A percentile compares a stretch with the other conserved stretches of the same genome.
phyloP scores from a whole-genome alignment of 176 grass and related monocot species.

The Saccharum spontaneum region DNA sequence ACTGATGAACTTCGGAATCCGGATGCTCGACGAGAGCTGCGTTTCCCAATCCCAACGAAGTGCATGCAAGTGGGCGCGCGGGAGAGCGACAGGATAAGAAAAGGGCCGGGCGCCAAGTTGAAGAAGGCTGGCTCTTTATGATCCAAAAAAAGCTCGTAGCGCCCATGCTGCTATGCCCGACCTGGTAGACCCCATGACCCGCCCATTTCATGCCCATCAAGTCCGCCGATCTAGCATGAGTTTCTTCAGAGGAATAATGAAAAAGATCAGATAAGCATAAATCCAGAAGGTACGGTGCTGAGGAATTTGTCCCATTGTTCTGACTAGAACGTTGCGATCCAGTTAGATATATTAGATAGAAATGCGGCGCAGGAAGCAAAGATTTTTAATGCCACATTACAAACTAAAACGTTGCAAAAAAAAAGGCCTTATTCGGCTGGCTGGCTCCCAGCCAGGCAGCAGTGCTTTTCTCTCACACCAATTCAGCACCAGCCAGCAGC shows the following conservation, averaged over 20 bases:
- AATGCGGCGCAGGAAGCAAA: neutral
- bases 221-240: slow-evolving; percentile 18
- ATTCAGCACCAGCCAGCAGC: no score
- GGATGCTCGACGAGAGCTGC: neutral
- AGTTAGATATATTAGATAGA: neutral
- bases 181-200: slow-evolving; percentile 16
- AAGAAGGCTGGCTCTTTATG: neutral
- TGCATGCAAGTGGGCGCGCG: neutral
- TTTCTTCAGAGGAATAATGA: neutral
- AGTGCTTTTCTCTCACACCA: no score
- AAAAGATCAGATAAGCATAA: neutral
- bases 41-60: no score
- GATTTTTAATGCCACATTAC: neutral
- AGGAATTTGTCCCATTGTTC: neutral
- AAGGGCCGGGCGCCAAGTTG: neutral
- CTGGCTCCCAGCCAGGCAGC: no score
- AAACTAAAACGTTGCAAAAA: neutral
- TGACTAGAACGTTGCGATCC: neutral
- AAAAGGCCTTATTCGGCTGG: no score
- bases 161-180: slow-evolving; percentile 34
- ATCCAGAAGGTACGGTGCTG: neutral
- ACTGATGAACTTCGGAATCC: neutral
- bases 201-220: slow-evolving; percentile 48
- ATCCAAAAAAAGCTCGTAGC: slow-evolving; percentile 1
- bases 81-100: neutral